Conservation (phyloP, 805 yeast genomes). For the Yarrowia divulgata region DNA sequence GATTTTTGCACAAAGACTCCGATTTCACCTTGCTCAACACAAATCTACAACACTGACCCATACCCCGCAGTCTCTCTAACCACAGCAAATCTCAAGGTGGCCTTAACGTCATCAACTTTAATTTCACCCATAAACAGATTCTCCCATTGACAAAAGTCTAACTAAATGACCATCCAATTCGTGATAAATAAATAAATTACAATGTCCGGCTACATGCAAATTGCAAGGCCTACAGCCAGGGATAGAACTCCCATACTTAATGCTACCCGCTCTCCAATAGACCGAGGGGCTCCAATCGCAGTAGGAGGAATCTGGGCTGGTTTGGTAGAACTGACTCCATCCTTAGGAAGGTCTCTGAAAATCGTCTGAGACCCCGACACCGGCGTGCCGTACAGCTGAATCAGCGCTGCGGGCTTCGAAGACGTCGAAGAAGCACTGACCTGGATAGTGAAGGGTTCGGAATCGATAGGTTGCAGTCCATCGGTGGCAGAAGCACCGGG, state of each 20-base stretch:
- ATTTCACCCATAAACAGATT: background rate
- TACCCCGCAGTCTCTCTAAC: background rate
- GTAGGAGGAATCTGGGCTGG: slow-evolving; percentile 18
- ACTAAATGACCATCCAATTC: too few relatives aligned
- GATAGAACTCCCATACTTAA: background rate
- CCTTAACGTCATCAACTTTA: background rate
- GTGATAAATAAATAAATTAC: slow-evolving; percentile 16
- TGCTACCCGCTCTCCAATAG: background rate
- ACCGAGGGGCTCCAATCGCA: slow-evolving; percentile 8
- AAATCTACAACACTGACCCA: too few relatives aligned
- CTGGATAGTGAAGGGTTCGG: slow-evolving; percentile 8
- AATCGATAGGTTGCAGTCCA: background rate
- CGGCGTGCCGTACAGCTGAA: slow-evolving; percentile 22
- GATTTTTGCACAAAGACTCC: too few relatives aligned
- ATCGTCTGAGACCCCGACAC: slow-evolving; percentile 20
- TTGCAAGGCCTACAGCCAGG: background rate
- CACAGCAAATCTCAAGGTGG: slow-evolving; percentile 3
- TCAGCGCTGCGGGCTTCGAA: slow-evolving; percentile 6
- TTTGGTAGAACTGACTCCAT: background rate
- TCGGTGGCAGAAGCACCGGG: background rate
- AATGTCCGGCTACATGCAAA: slow-evolving; percentile 1
- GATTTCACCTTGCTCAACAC: too few relatives aligned
- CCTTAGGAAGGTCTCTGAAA: background rate
- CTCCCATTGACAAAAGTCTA: too few relatives aligned
- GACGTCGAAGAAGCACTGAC: slow-evolving; percentile 22